Evolutionary conservation across 331 rosid genomes (phyloP).

Genomic region (Pyracantha coccinea): DNA sequence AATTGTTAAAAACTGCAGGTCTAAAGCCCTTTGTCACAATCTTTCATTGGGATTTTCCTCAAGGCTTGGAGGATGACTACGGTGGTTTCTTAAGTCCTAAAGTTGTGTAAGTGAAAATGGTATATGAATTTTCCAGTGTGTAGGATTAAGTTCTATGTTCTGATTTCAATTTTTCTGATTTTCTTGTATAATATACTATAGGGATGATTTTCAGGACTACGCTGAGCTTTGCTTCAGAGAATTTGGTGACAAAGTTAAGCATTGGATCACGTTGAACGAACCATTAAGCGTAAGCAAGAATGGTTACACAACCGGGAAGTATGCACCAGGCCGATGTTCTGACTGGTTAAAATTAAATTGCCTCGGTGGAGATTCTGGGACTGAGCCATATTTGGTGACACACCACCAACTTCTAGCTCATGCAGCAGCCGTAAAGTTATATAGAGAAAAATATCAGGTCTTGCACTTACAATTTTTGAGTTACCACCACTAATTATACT

Average conservation of each 20-base stretch:
- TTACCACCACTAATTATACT: no score
- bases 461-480: not conserved
- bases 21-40: not conserved
- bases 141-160: no score
- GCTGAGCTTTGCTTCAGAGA: conserved; percentile 20
- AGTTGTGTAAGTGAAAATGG: not conserved
- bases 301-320: conserved; percentile 13
- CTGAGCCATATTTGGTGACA: conserved; percentile 12
- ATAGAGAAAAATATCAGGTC: conserved; percentile 12
- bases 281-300: not conserved
- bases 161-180: no score
- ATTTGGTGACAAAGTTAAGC: conserved; percentile 24
- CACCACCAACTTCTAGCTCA: conserved; percentile 19
- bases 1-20: not conserved
- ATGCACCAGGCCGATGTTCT: conserved; percentile 3
- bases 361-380: conserved; percentile 12
- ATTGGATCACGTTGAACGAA: conserved; percentile 31
- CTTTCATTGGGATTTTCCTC: not conserved
- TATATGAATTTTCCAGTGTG: no score
- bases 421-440: conserved; percentile 12
- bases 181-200: not conserved
- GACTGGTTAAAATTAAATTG: not conserved
- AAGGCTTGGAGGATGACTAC: not conserved
- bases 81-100: not conserved
- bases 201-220: conserved; percentile 20